Evolutionary conservation across 306 rosid species (phyloP), one percentile per base, ranked within the genome.

Genomic region (Vigna hirtella): DNA sequence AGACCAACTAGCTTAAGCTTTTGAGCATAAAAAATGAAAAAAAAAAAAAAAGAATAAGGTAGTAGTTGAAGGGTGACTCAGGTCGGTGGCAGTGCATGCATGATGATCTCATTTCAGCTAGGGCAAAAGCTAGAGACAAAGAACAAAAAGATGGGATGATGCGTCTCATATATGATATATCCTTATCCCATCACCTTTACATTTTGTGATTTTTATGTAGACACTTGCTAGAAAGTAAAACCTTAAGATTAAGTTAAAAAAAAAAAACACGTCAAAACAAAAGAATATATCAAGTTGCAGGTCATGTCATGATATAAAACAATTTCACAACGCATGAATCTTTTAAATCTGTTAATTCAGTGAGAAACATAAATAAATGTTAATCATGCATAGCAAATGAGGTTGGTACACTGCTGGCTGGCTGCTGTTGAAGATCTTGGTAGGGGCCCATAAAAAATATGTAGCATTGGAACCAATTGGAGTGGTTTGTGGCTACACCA

Each of bases 361-460:
- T 2, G 15, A 32, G 17, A 52, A 8, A 18, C 5, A 53, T 18
- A 40, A 57, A 32, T 45, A 2, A 59, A 40, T 45, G 34, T 9
- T 26, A 45, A 45, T 43, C 7, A 58, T 57, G 1, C 15, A 14
- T 1, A 18, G 32, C 4, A 52, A 79, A 79, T 62, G 38, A n/a
- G 58, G 18, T 20, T 55, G 3, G 24, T 61, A 51, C 38, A 0
- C 3, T 68, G 17, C 34, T 16, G 43, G 73, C 56, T 47, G 70
- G 72, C 7, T 26, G 68, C 2, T n/a, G 75, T 11, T 15, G 70
- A 74, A 57, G 77, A 82, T 82, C 71, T 72, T 56, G 12, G 55
- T 40, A 72, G n/a, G 75, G 82, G 79, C 69, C 87, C 87, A 85
- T 86, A 84, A 73, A 51, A 61, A 71, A 42, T 48, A 50, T 70